Evolutionary conservation across 768 basidiomycete genomes (phyloP).

Genomic region (Pisolithus sp.): DNA sequence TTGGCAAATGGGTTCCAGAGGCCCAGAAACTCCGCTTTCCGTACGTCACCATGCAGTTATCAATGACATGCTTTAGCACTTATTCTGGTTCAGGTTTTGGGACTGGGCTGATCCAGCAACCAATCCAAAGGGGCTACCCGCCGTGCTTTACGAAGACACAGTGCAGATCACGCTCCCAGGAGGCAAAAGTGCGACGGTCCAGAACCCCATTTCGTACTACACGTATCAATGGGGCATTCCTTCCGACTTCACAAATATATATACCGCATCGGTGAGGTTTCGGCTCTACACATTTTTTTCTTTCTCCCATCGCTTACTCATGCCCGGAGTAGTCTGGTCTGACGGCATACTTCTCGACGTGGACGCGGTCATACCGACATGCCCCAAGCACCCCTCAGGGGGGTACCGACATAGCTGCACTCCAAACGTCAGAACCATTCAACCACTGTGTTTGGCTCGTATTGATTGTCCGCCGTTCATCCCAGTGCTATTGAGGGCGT

Average conservation of each 20-base stretch:
- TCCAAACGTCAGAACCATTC: conserved; percentile 11
- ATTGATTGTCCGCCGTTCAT: background rate
- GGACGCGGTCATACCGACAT: conserved; percentile 16
- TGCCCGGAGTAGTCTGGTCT: conserved; percentile 1
- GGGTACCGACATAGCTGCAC: conserved; percentile 7
- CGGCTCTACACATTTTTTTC: background rate
- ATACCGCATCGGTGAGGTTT: conserved; percentile 3
- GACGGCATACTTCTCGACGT: conserved; percentile 15
- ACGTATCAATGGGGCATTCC: conserved; percentile 11
- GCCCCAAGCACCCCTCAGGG: conserved; percentile 8
- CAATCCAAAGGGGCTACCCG: conserved; percentile 13
- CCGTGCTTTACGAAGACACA: conserved; percentile 13
- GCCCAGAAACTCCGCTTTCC: conserved; percentile 24
- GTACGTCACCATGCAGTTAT: conserved; percentile 7
- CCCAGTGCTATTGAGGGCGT: conserved; percentile 10
- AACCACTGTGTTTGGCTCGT: background rate
- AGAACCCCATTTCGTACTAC: conserved; percentile 16
- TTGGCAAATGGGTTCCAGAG: conserved; percentile 12
- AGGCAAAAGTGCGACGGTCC: conserved; percentile 5
- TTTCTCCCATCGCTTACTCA: background rate
- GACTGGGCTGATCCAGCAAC: conserved; percentile 23
- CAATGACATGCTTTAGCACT: background rate
- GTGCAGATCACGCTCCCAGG: conserved; percentile 6
- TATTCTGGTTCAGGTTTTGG: conserved; percentile 16
- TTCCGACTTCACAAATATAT: conserved; percentile 12